phyloP scores from a whole-genome alignment of 768 basidiomycete species.

The Sporobolomyces pararoseus region DNA sequence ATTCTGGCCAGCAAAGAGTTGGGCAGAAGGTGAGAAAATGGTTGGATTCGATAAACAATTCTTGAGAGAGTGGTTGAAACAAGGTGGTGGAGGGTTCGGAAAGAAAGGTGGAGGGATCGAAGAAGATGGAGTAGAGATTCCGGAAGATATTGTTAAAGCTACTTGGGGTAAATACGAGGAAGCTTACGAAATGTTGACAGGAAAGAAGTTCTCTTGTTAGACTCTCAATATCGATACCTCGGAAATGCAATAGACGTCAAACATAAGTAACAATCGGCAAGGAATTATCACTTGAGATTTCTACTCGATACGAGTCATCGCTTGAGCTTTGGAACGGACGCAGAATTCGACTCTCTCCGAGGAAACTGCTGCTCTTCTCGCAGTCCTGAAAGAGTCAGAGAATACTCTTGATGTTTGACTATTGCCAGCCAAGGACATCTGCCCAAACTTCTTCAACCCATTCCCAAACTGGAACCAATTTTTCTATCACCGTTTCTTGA shows the following conservation, averaged over 20 bases:
- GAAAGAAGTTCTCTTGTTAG: conserved; percentile 40
- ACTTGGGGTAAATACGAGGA: conserved; percentile 76
- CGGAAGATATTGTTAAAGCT: conserved; percentile 67
- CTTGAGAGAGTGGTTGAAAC: conserved; percentile 82
- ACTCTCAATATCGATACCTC: too few species aligned
- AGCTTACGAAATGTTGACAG: conserved; percentile 55
- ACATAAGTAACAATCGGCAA: too few species aligned
- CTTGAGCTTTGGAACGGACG: too few species aligned
- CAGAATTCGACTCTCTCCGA: too few species aligned
- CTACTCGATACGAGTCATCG: too few species aligned
- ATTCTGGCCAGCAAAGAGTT: conserved; percentile 82
- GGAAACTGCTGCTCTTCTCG: too few species aligned
- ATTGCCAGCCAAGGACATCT: not conserved
- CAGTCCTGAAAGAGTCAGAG: too few species aligned
- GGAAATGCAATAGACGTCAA: too few species aligned
- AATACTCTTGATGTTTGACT: not conserved
- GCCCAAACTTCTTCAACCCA: conserved; percentile 15
- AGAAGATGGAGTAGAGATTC: conserved; percentile 73
- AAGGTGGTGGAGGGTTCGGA: conserved; percentile 63
- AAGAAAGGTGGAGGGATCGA: conserved; percentile 54
- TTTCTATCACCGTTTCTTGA: not conserved
- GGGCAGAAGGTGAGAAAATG: conserved; percentile 69
- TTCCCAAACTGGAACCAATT: not conserved
- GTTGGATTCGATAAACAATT: conserved; percentile 97
- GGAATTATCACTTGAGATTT: too few species aligned